Evolutionary conservation across 2,329 filamentous ascomycete species (phyloP), one percentile per base, ranked within the genome.

Genomic region (Coleophoma crateriformis): DNA sequence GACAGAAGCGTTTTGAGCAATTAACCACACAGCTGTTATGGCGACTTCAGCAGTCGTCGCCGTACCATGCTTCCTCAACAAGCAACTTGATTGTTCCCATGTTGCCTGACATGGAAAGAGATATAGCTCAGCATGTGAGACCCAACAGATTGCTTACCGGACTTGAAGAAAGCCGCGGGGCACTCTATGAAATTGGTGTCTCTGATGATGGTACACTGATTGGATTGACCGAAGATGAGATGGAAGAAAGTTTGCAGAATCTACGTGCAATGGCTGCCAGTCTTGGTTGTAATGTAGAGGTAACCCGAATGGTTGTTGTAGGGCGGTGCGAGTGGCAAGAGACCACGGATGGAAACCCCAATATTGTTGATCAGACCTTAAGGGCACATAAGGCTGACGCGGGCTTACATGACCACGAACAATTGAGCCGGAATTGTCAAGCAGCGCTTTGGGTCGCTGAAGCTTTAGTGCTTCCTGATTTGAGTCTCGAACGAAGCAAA

Each of bases 161-260:
- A 0, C 72, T 99, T 8, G 92, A 97, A 64, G 91, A 96, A 65
- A 96, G 90, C 14, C 86, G 89, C 57, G 94, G 94, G 5, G 94
- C 94, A 1, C 69, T 97, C 45, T 99, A 99, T 60, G 92, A 99
- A 67, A 95, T 99, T 66, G 94, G 94, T 0, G 90, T 99, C 10
- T 87, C 91, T 27, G 94, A 99, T 66, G 90, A 97, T 70, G 94
- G 94, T 7, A 90, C 87, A 0, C 83, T 99, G 50, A 82, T 96
- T 39, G 94, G 94, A 0, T 74, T 99, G 43, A 88, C 89, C 2
- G 83, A 88, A 56, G 90, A 96, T 63, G 94, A 99, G 68, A 81
- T 99, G 76, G 82, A 92, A 53, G 92, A 97, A 68, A 96, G 90
- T 64, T 75, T 97, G 53, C 79, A 79, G 39, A 96, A 91, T 50